Base-by-base conservation (phyloP, 495 filamentous ascomycete species). In the Annulohypoxylon moriforme region DNA sequence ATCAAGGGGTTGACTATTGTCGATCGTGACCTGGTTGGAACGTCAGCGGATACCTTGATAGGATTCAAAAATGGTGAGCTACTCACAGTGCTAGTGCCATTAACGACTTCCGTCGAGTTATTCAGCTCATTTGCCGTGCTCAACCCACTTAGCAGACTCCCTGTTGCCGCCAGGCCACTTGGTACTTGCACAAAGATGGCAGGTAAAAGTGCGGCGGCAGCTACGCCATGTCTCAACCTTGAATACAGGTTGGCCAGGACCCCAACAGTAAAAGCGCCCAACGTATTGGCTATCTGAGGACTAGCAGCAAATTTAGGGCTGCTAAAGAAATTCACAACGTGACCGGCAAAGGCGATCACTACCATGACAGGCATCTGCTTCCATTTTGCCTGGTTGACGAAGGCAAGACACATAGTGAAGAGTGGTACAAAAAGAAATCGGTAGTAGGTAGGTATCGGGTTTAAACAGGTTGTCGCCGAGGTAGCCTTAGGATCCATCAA, bases 161-260 rank as follows among this genome's bases (percentile, higher is more conserved):
- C 95, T 31, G 88, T 89, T 4, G 93, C 94, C 0, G 96, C 93
- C 11, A 99, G 85, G 3, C 94, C 95, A 13, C 91, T 94, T 2
- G 95, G 95, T 4, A 99, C 96, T 59, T 96, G 92, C 4, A 99
- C 95, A 73, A 97, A 97, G 68, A 99, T 97, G 4, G 93, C 95
- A 0, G 95, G 95, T 0, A 98, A 81, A 81, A 99, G 91, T 6
- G 93, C 92, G 0, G 93, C 93, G 1, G 94, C 94, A 0, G 95
- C 94, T 13, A 97, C 85, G 1, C 93, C 93, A 75, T 96, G 91
- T 60, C 90, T 85, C n/a, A 94, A 72, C 11, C 96, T 87, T 7
- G 92, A 92, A 81, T 98, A 97, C 7, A 96, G 76, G 77, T 98
- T 98, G 10, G 93, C 95, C 44, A 94, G 81, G 4, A 97, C 86